Percentiles rank a stretch among this genome's conserved stretches.
These are phyloP conservation scores for Nannochloris sp. DNA, from an alignment of 139 green algal species.

Conservation along the genomic window DNA sequence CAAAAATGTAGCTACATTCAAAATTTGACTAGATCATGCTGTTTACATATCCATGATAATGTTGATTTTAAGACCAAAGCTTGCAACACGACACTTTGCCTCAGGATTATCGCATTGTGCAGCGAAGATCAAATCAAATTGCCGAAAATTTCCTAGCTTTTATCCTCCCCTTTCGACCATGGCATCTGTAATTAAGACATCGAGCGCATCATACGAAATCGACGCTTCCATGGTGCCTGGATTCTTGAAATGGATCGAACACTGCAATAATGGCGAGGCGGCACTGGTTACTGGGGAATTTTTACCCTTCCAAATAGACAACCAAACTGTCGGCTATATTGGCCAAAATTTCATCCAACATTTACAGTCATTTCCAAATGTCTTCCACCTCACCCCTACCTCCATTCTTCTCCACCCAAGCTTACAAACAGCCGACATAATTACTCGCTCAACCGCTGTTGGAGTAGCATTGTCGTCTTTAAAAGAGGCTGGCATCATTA, in stretches of 20 bases:
- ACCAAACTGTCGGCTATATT: conserved; percentile 40
- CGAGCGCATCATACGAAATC: too few relatives aligned
- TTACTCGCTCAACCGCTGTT: neutral
- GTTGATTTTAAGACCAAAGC: too few relatives aligned
- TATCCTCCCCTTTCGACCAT: too few relatives aligned
- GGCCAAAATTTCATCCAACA: conserved; percentile 40
- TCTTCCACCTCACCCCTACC: conserved; percentile 21
- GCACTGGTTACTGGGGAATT: conserved; percentile 23
- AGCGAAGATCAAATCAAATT: too few relatives aligned
- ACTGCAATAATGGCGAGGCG: conserved; percentile 43
- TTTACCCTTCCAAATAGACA: conserved; percentile 34
- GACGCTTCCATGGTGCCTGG: conserved; percentile 16
- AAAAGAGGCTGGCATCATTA: conserved; percentile 53
- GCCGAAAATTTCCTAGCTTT: too few relatives aligned
- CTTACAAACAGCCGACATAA: too few relatives aligned
- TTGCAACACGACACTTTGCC: too few relatives aligned
- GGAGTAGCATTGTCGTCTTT: conserved; percentile 17
- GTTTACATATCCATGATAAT: too few relatives aligned
- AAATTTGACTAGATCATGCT: too few relatives aligned
- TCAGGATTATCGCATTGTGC: too few relatives aligned
- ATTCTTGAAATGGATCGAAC: conserved; percentile 32
- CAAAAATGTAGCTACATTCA: too few relatives aligned
- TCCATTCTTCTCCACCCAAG: neutral
- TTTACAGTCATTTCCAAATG: conserved; percentile 26
- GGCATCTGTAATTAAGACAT: too few relatives aligned